Evolutionary conservation across 306 rosid genomes (phyloP).

Genomic region (Pachyrhizus erosus): DNA sequence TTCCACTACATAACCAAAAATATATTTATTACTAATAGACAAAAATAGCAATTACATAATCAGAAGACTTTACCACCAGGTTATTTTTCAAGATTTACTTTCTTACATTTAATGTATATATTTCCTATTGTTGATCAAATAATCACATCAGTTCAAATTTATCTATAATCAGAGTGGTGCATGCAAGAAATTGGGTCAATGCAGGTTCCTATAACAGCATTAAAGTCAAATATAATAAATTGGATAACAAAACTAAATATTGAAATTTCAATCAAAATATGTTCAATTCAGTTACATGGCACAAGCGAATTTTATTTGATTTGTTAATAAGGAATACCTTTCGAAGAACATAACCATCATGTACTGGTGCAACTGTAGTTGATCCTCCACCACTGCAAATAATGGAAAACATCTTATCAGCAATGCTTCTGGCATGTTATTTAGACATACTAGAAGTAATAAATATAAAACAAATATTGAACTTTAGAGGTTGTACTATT

Average conservation of each 20-base stretch:
- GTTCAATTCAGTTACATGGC: constrained; percentile 30
- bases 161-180: background rate
- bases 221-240: constrained; percentile 19
- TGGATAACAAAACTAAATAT: constrained; percentile 28
- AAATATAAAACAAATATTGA: background rate
- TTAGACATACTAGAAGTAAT: background rate
- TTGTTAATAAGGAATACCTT: constrained; percentile 62
- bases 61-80: constrained; percentile 11
- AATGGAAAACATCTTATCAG: constrained; percentile 46
- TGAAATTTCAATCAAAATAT: constrained; percentile 5
- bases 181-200: constrained; percentile 3
- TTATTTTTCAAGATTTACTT: constrained; percentile 14
- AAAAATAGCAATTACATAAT: background rate
- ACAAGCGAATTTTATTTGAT: background rate
- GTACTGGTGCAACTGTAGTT: constrained; percentile 95
- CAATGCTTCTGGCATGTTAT: constrained; percentile 13
- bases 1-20: background rate
- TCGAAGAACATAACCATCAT: constrained; percentile 97
- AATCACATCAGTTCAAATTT: constrained; percentile 3
- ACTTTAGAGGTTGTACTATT: background rate
- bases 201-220: background rate
- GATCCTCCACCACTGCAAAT: constrained; percentile 94
- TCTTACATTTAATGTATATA: background rate
- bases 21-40: background rate
- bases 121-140: background rate